Percentiles rank a stretch among this genome's conserved stretches.
Evolutionary conservation across 805 yeast species (phyloP).

Genomic region (Zygoascus biomembranicola): DNA sequence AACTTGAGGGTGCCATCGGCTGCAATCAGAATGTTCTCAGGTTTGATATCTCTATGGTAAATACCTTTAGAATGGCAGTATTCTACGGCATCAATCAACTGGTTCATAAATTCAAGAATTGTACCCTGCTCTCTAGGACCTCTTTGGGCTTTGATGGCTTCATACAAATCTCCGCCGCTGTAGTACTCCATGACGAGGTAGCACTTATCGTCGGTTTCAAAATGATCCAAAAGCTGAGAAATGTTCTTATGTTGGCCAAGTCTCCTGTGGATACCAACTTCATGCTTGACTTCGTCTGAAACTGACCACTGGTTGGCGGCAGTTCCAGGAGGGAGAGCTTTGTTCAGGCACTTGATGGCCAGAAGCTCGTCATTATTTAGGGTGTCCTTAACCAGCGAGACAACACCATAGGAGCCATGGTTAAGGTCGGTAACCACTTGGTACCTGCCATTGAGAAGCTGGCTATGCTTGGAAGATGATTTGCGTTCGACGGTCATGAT

Average conservation of each 20-base stretch:
- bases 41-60: conserved; percentile 91
- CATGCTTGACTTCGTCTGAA: conserved; percentile 32
- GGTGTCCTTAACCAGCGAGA: conserved; percentile 72
- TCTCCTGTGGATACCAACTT: conserved; percentile 61
- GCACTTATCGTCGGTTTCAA: conserved; percentile 42
- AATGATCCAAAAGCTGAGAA: conserved; percentile 64
- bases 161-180: conserved; percentile 79
- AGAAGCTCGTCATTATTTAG: conserved; percentile 43
- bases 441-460: conserved; percentile 48
- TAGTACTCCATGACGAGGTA: conserved; percentile 82
- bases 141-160: conserved; percentile 62
- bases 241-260: conserved; percentile 77
- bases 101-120: conserved; percentile 45
- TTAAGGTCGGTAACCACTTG: conserved; percentile 54
- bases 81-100: conserved; percentile 66
- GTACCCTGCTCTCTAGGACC: conserved; percentile 41
- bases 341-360: conserved; percentile 70
- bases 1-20: conserved; percentile 48
- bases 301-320: neutral
- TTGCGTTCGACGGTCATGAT: conserved; percentile 1
- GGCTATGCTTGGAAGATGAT: neutral
- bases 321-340: neutral
- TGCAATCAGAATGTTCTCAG: conserved; percentile 79
- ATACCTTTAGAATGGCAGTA: conserved; percentile 78
- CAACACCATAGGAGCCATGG: conserved; percentile 91